phyloP scores from a whole-genome alignment of 2,329 filamentous ascomycete genomes.

The Pseudogymnoascus sp. region DNA sequence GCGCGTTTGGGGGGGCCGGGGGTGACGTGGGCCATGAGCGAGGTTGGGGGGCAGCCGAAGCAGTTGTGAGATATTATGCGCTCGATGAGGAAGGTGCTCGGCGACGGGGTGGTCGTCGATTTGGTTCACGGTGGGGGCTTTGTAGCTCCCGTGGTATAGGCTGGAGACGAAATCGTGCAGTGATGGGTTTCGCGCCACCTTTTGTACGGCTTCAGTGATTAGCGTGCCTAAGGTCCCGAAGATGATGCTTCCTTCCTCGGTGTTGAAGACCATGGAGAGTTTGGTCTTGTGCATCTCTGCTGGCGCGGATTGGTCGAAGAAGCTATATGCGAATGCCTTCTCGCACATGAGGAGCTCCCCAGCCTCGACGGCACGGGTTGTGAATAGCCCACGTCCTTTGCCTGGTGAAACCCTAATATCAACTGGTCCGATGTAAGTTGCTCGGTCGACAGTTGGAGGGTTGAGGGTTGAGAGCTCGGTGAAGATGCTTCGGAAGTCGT shows the following conservation, averaged over 20 bases:
- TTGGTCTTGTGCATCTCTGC: not conserved
- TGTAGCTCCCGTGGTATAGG: slow-evolving; percentile 37
- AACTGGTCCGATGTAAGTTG: slow-evolving; percentile 39
- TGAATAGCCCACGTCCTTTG: slow-evolving; percentile 46
- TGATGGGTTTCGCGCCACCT: slow-evolving; percentile 38
- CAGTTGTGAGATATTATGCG: slow-evolving; percentile 38
- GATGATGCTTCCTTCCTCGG: slow-evolving; percentile 6
- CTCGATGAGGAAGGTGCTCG: slow-evolving; percentile 44
- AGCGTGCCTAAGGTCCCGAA: slow-evolving; percentile 24
- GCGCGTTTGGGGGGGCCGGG: not conserved
- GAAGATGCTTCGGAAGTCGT: slow-evolving; percentile 34
- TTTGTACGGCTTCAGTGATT: slow-evolving; percentile 37
- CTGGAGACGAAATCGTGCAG: slow-evolving; percentile 29
- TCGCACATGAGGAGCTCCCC: slow-evolving; percentile 50
- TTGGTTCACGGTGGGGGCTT: slow-evolving; percentile 20
- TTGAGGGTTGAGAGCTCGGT: slow-evolving; percentile 29
- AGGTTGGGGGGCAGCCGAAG: slow-evolving; percentile 34
- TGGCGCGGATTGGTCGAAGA: not conserved
- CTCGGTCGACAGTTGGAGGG: slow-evolving; percentile 41
- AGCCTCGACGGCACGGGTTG: slow-evolving; percentile 38
- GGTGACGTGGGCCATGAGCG: slow-evolving; percentile 22
- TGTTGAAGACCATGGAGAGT: not conserved
- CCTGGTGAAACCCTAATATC: slow-evolving; percentile 34
- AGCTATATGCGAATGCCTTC: slow-evolving; percentile 44
- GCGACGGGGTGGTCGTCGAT: slow-evolving; percentile 37